A percentile compares a stretch with the other conserved stretches of the same genome.
phyloP scores from a whole-genome alignment of 2,329 filamentous ascomycete genomes.

The Penicillium sp. region DNA sequence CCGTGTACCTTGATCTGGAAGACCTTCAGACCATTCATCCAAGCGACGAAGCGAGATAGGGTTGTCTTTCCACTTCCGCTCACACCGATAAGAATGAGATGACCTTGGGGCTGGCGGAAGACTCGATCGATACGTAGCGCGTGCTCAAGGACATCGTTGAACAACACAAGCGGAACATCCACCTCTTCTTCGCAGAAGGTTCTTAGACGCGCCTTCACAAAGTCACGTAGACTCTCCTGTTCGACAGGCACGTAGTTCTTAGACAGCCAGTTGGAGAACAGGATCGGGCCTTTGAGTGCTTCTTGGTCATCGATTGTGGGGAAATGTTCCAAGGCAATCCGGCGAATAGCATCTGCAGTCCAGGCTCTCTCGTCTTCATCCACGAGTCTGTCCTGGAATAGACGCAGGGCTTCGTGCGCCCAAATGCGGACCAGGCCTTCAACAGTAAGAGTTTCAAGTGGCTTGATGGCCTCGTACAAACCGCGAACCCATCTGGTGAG shows the following conservation, averaged over 20 bases:
- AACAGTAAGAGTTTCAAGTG: conserved; percentile 79
- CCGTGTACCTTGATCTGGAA: conserved; percentile 99
- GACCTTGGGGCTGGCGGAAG: conserved; percentile 95
- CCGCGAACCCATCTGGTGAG: conserved; percentile 96
- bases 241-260: conserved; percentile 98
- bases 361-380: conserved; percentile 90
- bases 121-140: conserved; percentile 97
- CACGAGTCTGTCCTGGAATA: conserved; percentile 97
- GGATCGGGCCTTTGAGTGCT: conserved; percentile 85
- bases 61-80: conserved; percentile 99
- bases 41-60: conserved; percentile 93
- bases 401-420: conserved; percentile 91
- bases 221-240: conserved; percentile 89
- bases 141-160: conserved; percentile 98
- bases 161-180: conserved; percentile 96
- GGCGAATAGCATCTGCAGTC: conserved; percentile 84
- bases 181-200: conserved; percentile 99
- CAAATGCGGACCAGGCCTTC: conserved; percentile 95
- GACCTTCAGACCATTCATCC: conserved; percentile 99
- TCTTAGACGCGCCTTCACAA: conserved; percentile 92
- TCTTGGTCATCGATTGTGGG: conserved; percentile 89
- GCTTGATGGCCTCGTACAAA: conserved; percentile 93
- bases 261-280: conserved; percentile 99
- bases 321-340: conserved; percentile 88
- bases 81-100: conserved; percentile 97